Conservation (phyloP, 1,284 basidiomycete genomes). For the Trametes hirsuta region DNA sequence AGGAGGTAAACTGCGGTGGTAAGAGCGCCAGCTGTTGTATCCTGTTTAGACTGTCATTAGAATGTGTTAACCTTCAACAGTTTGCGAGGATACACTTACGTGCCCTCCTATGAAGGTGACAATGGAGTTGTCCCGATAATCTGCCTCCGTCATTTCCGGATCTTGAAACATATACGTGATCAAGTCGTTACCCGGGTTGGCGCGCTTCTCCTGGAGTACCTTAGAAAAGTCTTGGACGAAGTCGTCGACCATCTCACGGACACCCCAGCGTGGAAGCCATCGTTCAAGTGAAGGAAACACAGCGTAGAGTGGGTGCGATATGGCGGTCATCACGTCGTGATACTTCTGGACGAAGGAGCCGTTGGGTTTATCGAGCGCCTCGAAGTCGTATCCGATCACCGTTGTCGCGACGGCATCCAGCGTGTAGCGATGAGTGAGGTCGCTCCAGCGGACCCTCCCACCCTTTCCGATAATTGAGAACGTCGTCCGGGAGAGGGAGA, state of each 20-base stretch:
- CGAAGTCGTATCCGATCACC: conserved; percentile 40
- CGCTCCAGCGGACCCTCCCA: conserved; percentile 30
- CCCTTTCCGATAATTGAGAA: conserved; percentile 30
- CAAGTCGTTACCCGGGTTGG: conserved; percentile 37
- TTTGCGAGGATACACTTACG: conserved; percentile 20
- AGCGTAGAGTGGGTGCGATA: conserved; percentile 36
- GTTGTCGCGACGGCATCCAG: conserved; percentile 38
- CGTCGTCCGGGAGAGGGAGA: conserved; percentile 28
- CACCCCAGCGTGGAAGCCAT: conserved; percentile 30
- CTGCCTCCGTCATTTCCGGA: conserved; percentile 31
- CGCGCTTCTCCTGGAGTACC: conserved; percentile 31
- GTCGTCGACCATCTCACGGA: conserved; percentile 30
- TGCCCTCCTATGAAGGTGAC: conserved; percentile 40
- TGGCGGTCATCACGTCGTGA: conserved; percentile 36
- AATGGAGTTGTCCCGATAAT: conserved; percentile 39
- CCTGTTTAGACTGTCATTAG: conserved; percentile 21
- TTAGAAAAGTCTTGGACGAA: conserved; percentile 30
- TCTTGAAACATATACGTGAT: conserved; percentile 38
- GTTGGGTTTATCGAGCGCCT: conserved; percentile 34
- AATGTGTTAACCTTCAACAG: neutral
- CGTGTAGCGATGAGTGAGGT: conserved; percentile 33
- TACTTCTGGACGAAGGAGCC: conserved; percentile 37
- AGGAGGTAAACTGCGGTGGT: conserved; percentile 37
- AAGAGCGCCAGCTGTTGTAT: conserved; percentile 39
- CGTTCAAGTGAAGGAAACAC: conserved; percentile 36